A percentile compares a stretch with the other conserved stretches of the same genome.
phyloP scores from a whole-genome alignment of 2,329 filamentous ascomycete genomes.

The Myriangium duriaei region DNA sequence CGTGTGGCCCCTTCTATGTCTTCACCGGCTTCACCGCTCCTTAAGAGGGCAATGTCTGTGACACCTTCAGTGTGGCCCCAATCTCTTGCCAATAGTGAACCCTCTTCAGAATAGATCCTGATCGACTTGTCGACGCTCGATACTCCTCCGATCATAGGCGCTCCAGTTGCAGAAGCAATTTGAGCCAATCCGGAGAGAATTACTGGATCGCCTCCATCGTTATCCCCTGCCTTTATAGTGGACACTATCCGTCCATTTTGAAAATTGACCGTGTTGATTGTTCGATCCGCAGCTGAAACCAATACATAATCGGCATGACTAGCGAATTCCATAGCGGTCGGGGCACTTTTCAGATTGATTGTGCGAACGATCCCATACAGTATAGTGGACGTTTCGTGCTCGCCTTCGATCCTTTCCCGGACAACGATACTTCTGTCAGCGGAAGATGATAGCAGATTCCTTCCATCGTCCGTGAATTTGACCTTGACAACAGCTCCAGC shows the following conservation, averaged over 20 bases:
- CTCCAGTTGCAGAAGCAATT: constrained; percentile 41
- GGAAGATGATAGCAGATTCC: constrained; percentile 65
- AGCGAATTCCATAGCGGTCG: constrained; percentile 67
- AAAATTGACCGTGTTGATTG: constrained; percentile 40
- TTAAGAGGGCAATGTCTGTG: constrained; percentile 59
- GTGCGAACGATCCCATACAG: constrained; percentile 68
- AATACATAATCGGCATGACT: constrained; percentile 45
- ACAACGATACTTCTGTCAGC: constrained; percentile 78
- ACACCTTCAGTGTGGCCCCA: constrained; percentile 94
- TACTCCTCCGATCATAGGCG: constrained; percentile 67
- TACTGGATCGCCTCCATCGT: constrained; percentile 67
- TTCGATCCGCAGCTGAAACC: constrained; percentile 50
- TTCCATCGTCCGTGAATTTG: constrained; percentile 59
- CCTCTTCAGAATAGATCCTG: constrained; percentile 73
- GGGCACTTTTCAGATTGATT: constrained; percentile 74
- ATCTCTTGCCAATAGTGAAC: constrained; percentile 69
- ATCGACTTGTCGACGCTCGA: constrained; percentile 96
- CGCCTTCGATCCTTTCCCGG: constrained; percentile 61
- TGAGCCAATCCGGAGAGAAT: constrained; percentile 66
- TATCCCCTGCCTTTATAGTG: constrained; percentile 73
- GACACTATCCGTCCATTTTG: constrained; percentile 55
- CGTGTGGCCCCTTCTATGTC: constrained; percentile 15
- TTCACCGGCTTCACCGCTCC: constrained; percentile 27
- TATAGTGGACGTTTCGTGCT: constrained; percentile 45
- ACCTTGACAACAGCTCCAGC: constrained; percentile 71